Evolutionary conservation across 805 yeast species (phyloP).

Genomic region (Martiniozyma abietophila): DNA sequence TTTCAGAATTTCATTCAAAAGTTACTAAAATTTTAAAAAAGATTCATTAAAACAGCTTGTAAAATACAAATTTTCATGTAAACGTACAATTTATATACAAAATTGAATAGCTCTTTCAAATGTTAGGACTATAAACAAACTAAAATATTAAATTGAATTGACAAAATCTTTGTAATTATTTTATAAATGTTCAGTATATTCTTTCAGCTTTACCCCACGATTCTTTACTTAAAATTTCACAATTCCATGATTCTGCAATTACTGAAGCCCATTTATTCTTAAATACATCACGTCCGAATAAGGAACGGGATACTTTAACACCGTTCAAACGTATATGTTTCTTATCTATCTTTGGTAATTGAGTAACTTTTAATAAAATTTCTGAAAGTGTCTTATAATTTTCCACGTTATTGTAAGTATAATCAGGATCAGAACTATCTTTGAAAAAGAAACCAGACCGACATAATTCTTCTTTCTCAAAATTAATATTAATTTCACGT

Average conservation of each 20-base stretch:
- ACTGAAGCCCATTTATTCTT: conserved; percentile 17
- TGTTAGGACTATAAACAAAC: no score
- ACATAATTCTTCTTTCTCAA: no score
- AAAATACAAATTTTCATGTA: no score
- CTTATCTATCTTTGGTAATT: conserved; percentile 12
- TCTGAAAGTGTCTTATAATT: conserved; percentile 33
- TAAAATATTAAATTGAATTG: no score
- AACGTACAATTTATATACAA: no score
- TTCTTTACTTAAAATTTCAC: conserved; percentile 16
- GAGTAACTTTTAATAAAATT: conserved; percentile 31
- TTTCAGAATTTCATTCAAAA: no score
- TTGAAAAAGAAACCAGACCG: conserved; percentile 75
- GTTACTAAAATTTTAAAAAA: no score
- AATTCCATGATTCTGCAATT: conserved; percentile 6
- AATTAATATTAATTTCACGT: neutral
- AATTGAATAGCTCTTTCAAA: no score
- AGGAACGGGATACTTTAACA: conserved; percentile 17
- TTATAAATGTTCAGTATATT: no score
- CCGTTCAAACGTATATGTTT: conserved; percentile 17
- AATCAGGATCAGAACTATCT: conserved; percentile 63
- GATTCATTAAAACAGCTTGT: no score
- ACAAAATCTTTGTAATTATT: no score
- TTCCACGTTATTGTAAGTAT: conserved; percentile 19
- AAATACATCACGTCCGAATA: conserved; percentile 22
- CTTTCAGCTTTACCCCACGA: conserved; percentile 24